Evolutionary conservation across 257 asterid species (phyloP).

Genomic region (Ilex asprella): DNA sequence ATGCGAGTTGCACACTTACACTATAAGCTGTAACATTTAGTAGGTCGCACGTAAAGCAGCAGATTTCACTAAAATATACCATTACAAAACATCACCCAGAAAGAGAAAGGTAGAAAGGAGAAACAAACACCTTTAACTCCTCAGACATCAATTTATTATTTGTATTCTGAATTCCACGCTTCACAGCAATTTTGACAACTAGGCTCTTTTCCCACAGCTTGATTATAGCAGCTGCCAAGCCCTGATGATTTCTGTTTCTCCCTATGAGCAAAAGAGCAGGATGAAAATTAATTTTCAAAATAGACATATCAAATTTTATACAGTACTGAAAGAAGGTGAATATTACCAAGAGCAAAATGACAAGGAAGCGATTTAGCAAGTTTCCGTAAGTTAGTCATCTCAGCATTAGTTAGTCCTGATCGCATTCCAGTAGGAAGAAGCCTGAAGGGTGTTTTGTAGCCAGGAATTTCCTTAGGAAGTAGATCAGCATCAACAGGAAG

Average conservation of each 20-base stretch:
- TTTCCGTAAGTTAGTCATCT: slow-evolving; percentile 85
- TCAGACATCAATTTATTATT: slow-evolving; percentile 95
- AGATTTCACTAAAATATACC: not conserved
- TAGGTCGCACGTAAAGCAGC: slow-evolving; percentile 2
- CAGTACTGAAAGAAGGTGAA: slow-evolving; percentile 8
- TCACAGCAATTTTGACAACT: slow-evolving; percentile 94
- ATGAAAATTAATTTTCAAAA: slow-evolving; percentile 11
- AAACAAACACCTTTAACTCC: slow-evolving; percentile 67
- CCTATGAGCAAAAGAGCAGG: slow-evolving; percentile 37
- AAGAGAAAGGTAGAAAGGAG: not conserved
- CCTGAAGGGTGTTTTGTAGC: slow-evolving; percentile 89
- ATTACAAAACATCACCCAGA: too few species aligned
- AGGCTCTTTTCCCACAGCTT: slow-evolving; percentile 96
- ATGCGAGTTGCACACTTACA: not conserved
- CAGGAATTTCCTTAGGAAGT: slow-evolving; percentile 82
- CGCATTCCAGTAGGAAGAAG: slow-evolving; percentile 97
- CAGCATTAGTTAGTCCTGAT: slow-evolving; percentile 82
- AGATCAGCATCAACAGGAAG: slow-evolving; percentile 98
- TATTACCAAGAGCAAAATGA: slow-evolving; percentile 93
- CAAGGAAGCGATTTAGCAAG: slow-evolving; percentile 84
- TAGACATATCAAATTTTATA: slow-evolving; percentile 2
- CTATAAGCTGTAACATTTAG: not conserved
- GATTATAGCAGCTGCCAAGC: slow-evolving; percentile 77
- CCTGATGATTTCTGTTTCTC: slow-evolving; percentile 96
- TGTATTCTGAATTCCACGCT: slow-evolving; percentile 98